Base-by-base conservation (phyloP, 2,329 filamentous ascomycete species). In the Trichoderma aggressivum region DNA sequence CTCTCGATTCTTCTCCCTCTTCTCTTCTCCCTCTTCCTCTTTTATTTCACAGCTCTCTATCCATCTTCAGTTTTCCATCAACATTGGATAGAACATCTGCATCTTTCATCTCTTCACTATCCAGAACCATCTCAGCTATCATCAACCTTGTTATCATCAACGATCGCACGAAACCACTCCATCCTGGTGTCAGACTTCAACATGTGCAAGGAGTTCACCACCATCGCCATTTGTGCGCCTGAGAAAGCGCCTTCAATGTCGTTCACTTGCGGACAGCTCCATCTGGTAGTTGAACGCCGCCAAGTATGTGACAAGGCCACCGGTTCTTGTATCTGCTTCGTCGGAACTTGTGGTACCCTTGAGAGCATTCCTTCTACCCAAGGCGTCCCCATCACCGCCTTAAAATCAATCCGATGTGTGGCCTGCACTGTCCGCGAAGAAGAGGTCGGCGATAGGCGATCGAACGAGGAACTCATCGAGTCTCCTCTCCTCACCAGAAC, bases 201-300 rank as follows among this genome's bases (percentile, higher is more conserved):
- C 0, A 79, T 79, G 77, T 79, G 77, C 50, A 10, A 65, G 0
- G 77, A 78, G 12, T 43, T 12, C 0, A 64, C 77, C 24, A 67
- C 73, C 55, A 70, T 78, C 21, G 77, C 77, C 0, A 63, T 74
- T 12, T 79, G 77, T 61, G 75, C 75, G 0, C 75, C 75, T 0
- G 1, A 59, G 2, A 60, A 59, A 1, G 12, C 70, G 0, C 73
- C 74, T 0, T 14, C 30, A 0, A 62, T 75, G 0, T 65, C 71
- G 0, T 77, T 74, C 32, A 74, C 71, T 14, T 79, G 77, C 14
- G 75, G 73, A 1, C 74, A 75, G 11, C 72, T 79, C 0, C 77
- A 79, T 30, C 69, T 78, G 18, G 43, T 78, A 2, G 76, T 75
- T 0, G 24, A 61, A 1, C 36, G 72, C 0, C 74, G 73, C 0